Conservation (phyloP, 139 green algal genomes). For the Volvox reticuliferus region DNA sequence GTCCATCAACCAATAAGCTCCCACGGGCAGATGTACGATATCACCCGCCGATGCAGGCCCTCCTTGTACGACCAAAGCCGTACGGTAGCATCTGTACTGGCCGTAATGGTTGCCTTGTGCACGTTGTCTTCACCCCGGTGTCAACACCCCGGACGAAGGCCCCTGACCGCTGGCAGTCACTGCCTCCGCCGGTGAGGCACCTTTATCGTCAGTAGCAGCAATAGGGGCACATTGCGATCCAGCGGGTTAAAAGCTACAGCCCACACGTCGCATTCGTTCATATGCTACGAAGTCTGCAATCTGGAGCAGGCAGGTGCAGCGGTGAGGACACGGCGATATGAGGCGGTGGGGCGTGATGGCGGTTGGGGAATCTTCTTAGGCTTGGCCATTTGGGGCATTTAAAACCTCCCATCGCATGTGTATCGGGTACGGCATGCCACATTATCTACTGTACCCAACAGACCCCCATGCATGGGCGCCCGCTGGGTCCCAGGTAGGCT, state of each 20-base stretch:
- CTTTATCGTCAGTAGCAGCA: no score
- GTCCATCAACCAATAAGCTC: neutral
- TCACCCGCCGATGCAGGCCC: neutral
- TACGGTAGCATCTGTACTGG: slow-evolving; percentile 1
- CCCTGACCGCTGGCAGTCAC: no score
- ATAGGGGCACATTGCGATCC: neutral
- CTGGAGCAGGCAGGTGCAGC: neutral
- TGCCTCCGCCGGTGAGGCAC: neutral
- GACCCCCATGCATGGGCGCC: no score
- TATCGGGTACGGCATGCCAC: no score
- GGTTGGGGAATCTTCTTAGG: no score
- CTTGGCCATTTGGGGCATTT: no score
- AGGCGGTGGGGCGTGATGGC: no score
- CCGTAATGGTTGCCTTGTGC: neutral
- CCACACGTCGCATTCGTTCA: slow-evolving; percentile 17
- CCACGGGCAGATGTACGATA: slow-evolving; percentile 27
- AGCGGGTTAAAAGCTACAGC: slow-evolving; percentile 17
- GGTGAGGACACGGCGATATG: no score
- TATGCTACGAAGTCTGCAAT: neutral
- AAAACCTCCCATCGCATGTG: no score
- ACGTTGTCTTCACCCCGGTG: neutral
- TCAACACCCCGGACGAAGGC: no score
- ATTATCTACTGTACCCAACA: no score
- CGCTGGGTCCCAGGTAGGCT: no score
- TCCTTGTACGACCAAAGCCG: slow-evolving; percentile 19